Conservation (phyloP, 495 filamentous ascomycete species). For the Daldinia loculata region DNA sequence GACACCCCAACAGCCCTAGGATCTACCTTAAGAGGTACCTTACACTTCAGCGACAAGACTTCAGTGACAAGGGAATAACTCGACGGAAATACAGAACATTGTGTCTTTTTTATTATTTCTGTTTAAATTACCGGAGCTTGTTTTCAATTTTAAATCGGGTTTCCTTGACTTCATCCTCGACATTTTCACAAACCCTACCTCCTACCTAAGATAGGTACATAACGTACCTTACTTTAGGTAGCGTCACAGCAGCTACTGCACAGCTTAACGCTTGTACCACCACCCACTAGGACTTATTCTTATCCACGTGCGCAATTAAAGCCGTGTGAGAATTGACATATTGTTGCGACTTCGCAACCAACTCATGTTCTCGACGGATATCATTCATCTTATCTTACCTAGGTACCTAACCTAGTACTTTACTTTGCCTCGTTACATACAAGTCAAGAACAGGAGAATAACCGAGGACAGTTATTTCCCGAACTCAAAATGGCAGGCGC, state of each 20-base stretch:
- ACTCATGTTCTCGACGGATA: not conserved
- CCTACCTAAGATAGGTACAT: not conserved
- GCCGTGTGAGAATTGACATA: not conserved
- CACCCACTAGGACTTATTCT: not conserved
- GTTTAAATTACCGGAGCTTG: not conserved
- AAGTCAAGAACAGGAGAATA: not conserved
- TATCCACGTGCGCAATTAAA: constrained; percentile 1
- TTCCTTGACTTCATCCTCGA: not conserved
- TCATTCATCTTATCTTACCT: not conserved
- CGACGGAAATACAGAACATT: not conserved
- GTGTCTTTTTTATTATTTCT: not conserved
- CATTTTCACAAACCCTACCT: not conserved
- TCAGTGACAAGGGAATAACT: not conserved
- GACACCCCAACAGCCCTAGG: not conserved
- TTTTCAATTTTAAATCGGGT: not conserved
- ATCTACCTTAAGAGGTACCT: not conserved
- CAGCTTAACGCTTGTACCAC: not conserved
- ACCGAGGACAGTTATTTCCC: not conserved
- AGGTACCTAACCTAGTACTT: not conserved
- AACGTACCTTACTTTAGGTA: not conserved
- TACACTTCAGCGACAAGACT: no score
- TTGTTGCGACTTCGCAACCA: not conserved
- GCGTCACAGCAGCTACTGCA: not conserved
- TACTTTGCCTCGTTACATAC: not conserved
- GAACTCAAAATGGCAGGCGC: not conserved